Evolutionary conservation across 345 rosid genomes (phyloP).

Genomic region (Eucalyptus pauciflora): DNA sequence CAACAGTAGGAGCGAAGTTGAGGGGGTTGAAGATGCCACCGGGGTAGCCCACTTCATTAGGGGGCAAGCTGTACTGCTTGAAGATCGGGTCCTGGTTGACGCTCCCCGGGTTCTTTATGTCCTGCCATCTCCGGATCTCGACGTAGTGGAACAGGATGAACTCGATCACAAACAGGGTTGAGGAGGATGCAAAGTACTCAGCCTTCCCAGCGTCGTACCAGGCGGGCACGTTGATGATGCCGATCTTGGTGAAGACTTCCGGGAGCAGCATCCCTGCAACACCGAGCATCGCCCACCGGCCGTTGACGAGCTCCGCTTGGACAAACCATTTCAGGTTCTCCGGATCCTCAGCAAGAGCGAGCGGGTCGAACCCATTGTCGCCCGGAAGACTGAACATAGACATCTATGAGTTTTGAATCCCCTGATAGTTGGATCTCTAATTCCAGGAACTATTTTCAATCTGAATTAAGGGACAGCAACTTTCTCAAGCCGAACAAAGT

Average conservation of each 20-base stretch:
- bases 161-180: constrained; percentile 88
- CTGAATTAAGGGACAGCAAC: neutral
- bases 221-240: constrained; percentile 59
- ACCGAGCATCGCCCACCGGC: constrained; percentile 96
- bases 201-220: constrained; percentile 96
- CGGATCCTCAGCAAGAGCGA: constrained; percentile 87
- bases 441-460: neutral
- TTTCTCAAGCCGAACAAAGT: neutral
- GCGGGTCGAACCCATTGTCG: constrained; percentile 93
- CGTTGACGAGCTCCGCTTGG: constrained; percentile 90
- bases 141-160: constrained; percentile 95
- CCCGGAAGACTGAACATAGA: constrained; percentile 62
- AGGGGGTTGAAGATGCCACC: constrained; percentile 93
- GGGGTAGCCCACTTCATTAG: constrained; percentile 75
- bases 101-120: constrained; percentile 92
- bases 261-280: constrained; percentile 92
- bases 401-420: neutral
- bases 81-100: constrained; percentile 98
- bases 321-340: constrained; percentile 89
- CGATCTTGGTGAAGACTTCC: constrained; percentile 81
- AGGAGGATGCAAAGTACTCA: constrained; percentile 87
- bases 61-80: constrained; percentile 96
- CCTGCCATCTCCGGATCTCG: constrained; percentile 98
- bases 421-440: neutral
- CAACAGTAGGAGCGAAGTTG: constrained; percentile 70